Conservation (phyloP, 371 early-diverging fungal species). For the Zychaea mexicana region DNA sequence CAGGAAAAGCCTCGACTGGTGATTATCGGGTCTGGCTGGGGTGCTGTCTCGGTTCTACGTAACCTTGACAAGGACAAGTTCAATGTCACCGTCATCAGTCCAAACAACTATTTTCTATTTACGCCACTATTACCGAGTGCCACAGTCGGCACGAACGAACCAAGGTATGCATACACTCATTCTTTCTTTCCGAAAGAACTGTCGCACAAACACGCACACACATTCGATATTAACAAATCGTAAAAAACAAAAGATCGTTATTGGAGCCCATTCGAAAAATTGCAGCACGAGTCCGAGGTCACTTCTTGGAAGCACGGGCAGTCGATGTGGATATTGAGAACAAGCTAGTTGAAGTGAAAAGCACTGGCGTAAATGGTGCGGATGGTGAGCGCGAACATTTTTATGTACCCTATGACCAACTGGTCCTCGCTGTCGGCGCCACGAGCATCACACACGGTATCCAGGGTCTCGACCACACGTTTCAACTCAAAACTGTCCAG, state of each 20-base stretch:
- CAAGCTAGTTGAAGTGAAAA: slow-evolving; percentile 49
- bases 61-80: slow-evolving; percentile 71
- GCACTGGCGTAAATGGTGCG: slow-evolving; percentile 6
- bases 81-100: slow-evolving; percentile 70
- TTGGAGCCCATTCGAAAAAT: slow-evolving; percentile 79
- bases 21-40: slow-evolving; percentile 82
- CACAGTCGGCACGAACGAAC: slow-evolving; percentile 75
- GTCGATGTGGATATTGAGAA: slow-evolving; percentile 70
- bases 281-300: slow-evolving; percentile 44
- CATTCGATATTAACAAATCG: not conserved
- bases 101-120: slow-evolving; percentile 85
- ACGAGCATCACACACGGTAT: slow-evolving; percentile 80
- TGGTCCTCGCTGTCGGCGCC: slow-evolving; percentile 86
- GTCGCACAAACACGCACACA: not conserved
- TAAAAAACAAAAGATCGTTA: slow-evolving; percentile 52
- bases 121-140: slow-evolving; percentile 84
- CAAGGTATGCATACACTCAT: slow-evolving; percentile 41
- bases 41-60: slow-evolving; percentile 59
- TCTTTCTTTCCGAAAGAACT: not conserved
- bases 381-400: slow-evolving; percentile 44
- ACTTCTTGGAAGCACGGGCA: slow-evolving; percentile 63
- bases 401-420: slow-evolving; percentile 74
- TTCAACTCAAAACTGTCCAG: slow-evolving; percentile 68
- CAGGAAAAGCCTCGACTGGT: slow-evolving; percentile 65
- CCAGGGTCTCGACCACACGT: slow-evolving; percentile 75